A percentile compares a stretch with the other conserved stretches of the same genome.
These are phyloP conservation scores for Elasticomyces elasticus DNA, from an alignment of 495 filamentous ascomycete genomes.

Conservation along the genomic window DNA sequence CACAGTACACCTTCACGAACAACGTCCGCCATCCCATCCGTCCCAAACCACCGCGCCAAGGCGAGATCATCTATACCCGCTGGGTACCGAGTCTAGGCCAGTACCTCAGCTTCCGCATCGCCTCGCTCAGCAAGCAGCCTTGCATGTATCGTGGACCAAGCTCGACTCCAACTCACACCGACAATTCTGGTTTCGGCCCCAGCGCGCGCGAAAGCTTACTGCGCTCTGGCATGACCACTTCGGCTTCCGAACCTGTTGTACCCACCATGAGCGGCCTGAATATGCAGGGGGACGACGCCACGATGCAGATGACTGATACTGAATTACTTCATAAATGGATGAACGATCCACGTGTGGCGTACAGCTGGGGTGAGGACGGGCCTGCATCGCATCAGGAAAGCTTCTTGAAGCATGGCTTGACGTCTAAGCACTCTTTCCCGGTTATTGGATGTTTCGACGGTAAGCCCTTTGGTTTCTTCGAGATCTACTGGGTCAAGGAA, in stretches of 20 bases:
- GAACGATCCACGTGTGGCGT: constrained; percentile 71
- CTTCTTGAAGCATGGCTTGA: constrained; percentile 58
- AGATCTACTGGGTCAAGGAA: constrained; percentile 98
- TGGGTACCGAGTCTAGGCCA: constrained; percentile 73
- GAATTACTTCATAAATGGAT: constrained; percentile 84
- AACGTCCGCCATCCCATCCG: constrained; percentile 77
- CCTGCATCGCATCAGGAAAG: constrained; percentile 52
- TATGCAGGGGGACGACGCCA: constrained; percentile 7
- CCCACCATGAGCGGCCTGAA: neutral
- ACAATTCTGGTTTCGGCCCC: constrained; percentile 14
- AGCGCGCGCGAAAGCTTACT: constrained; percentile 5
- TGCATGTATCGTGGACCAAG: constrained; percentile 46
- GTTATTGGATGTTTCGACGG: constrained; percentile 91
- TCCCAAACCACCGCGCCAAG: constrained; percentile 79
- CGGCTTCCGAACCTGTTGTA: constrained; percentile 23
- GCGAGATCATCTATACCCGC: constrained; percentile 80
- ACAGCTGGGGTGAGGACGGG: constrained; percentile 68
- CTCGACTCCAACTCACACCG: constrained; percentile 7
- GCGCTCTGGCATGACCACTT: neutral
- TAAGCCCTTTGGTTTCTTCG: constrained; percentile 93
- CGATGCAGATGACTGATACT: constrained; percentile 42
- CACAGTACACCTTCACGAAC: constrained; percentile 71
- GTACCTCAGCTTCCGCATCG: constrained; percentile 80
- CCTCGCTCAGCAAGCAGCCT: constrained; percentile 47
- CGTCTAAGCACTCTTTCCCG: constrained; percentile 68